These are phyloP conservation scores for Microascus cirrosus DNA, from an alignment of 2,329 filamentous ascomycete genomes.

Conservation along the genomic window DNA sequence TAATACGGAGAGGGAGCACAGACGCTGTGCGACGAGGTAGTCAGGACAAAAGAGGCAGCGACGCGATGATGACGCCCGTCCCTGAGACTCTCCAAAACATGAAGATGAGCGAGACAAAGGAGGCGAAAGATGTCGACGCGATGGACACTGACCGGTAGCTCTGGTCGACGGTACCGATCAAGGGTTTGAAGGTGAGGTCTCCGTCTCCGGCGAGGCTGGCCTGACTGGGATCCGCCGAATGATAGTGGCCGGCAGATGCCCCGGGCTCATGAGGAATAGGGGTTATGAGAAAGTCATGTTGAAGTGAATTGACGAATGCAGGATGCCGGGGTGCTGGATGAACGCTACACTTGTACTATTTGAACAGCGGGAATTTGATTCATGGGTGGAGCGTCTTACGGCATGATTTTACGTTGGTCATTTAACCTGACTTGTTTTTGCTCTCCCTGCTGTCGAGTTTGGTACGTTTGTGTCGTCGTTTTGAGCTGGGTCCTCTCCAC, in stretches of 20 bases:
- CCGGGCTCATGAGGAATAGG: too few relatives aligned
- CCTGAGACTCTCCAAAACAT: not conserved
- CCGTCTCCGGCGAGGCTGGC: not conserved
- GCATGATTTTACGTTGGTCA: not conserved
- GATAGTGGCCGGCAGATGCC: not conserved
- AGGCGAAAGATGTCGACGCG: not conserved
- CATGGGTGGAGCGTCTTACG: not conserved
- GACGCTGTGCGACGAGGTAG: slow-evolving; percentile 17
- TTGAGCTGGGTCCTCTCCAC: not conserved
- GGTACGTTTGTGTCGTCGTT: not conserved
- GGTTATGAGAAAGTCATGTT: not conserved
- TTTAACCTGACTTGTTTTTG: not conserved
- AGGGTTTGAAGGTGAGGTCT: not conserved
- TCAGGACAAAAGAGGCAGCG: slow-evolving; percentile 1
- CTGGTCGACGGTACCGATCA: not conserved
- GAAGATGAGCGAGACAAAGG: not conserved
- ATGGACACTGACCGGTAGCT: not conserved
- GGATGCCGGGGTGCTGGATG: not conserved
- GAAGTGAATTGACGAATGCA: not conserved
- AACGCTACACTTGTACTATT: not conserved
- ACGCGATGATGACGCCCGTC: slow-evolving; percentile 2
- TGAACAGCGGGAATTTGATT: not conserved
- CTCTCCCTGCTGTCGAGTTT: not conserved
- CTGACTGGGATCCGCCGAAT: not conserved
- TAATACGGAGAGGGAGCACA: slow-evolving; percentile 36